Evolutionary conservation across 1,284 basidiomycete genomes (phyloP).

Genomic region (Ceratobasidium papillatum): DNA sequence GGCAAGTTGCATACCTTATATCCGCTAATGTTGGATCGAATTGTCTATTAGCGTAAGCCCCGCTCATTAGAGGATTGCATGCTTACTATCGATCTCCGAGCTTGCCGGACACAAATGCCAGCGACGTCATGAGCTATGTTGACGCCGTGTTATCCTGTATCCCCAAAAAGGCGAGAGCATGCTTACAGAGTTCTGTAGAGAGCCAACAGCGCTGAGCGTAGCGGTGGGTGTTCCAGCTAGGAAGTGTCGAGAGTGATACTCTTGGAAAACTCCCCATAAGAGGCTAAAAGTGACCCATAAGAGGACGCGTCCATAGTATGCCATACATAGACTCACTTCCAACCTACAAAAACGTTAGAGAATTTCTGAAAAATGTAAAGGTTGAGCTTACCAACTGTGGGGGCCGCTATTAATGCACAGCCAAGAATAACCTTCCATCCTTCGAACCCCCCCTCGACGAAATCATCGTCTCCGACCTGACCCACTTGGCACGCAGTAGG

Average conservation of each 20-base stretch:
- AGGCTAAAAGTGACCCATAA: slow-evolving; percentile 8
- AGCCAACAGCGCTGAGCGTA: slow-evolving; percentile 42
- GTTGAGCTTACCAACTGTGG: slow-evolving; percentile 11
- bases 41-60: not conserved
- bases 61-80: not conserved
- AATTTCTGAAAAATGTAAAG: not conserved
- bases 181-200: slow-evolving; percentile 41
- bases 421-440: slow-evolving; percentile 32
- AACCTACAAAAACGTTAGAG: slow-evolving; percentile 6
- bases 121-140: slow-evolving; percentile 10
- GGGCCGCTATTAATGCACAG: slow-evolving; percentile 19
- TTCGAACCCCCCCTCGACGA: slow-evolving; percentile 30
- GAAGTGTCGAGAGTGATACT: slow-evolving; percentile 41
- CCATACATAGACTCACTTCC: not conserved
- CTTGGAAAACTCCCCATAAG: slow-evolving; percentile 45
- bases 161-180: not conserved
- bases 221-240: slow-evolving; percentile 42
- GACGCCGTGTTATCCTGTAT: not conserved
- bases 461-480: slow-evolving; percentile 16
- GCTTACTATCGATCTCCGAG: slow-evolving; percentile 42
- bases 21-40: not conserved
- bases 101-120: slow-evolving; percentile 31
- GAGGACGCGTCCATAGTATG: not conserved
- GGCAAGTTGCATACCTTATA: not conserved
- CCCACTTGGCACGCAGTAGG: not conserved